These are phyloP conservation scores for Mangifera indica DNA, from an alignment of 345 rosid species.

Conservation along the genomic window DNA sequence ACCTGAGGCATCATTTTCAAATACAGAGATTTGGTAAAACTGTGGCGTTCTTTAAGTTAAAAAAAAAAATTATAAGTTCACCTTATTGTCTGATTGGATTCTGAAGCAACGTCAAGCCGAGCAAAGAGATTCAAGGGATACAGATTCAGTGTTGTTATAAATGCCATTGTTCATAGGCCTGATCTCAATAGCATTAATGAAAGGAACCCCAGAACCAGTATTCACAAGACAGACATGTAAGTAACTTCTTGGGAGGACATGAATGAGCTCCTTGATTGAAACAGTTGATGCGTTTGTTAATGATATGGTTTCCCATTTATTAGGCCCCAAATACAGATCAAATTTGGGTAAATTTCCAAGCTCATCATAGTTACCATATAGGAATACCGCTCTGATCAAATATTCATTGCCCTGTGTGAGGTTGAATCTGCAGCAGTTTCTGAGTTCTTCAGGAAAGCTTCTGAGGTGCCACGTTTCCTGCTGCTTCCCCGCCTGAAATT, in stretches of 20 bases:
- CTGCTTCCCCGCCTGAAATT: neutral
- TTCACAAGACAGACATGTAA: constrained; percentile 50
- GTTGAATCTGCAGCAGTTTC: constrained; percentile 33
- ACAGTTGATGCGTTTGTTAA: constrained; percentile 5
- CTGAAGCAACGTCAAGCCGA: constrained; percentile 36
- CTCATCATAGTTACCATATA: constrained; percentile 38
- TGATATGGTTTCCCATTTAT: constrained; percentile 30
- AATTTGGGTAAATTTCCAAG: constrained; percentile 11
- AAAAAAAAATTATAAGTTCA: neutral
- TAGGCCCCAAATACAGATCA: constrained; percentile 50
- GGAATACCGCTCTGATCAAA: constrained; percentile 33
- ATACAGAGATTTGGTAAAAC: too few species aligned
- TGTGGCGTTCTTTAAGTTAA: too few species aligned
- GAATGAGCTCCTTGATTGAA: constrained; percentile 40
- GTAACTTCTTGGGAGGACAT: constrained; percentile 22
- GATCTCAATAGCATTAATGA: constrained; percentile 53
- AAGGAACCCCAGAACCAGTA: constrained; percentile 47
- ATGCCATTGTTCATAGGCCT: constrained; percentile 28
- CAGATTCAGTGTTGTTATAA: constrained; percentile 18
- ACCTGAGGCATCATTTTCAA: neutral
- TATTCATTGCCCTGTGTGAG: constrained; percentile 21
- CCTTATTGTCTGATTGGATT: constrained; percentile 33
- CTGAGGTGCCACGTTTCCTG: constrained; percentile 22
- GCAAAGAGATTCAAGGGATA: constrained; percentile 20
- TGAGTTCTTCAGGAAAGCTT: constrained; percentile 33